Percentiles rank a stretch among this genome's conserved stretches.
phyloP scores from a whole-genome alignment of 2,329 filamentous ascomycete genomes.

The Apiospora hydei region DNA sequence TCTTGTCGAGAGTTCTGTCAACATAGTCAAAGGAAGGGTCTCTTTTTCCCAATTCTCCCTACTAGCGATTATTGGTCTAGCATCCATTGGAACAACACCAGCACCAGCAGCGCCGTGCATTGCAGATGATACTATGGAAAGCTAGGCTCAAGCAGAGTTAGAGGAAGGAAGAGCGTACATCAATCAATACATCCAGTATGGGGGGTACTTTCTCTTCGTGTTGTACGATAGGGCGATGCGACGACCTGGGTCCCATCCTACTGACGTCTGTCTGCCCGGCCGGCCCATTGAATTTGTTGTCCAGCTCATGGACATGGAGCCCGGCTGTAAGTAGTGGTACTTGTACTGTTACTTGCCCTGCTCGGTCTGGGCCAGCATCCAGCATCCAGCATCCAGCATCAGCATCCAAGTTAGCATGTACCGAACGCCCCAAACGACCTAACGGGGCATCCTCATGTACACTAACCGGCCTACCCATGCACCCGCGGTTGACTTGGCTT shows the following conservation, averaged over 20 bases:
- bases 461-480: conserved; percentile 15
- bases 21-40: neutral
- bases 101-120: neutral
- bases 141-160: too few species aligned
- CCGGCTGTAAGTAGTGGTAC: neutral
- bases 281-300: conserved; percentile 19
- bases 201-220: neutral
- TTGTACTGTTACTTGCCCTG: neutral
- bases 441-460: conserved; percentile 21
- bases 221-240: conserved; percentile 11
- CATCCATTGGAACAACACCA: neutral
- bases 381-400: neutral
- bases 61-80: neutral
- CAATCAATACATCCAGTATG: neutral
- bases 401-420: conserved; percentile 20
- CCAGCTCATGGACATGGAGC: neutral
- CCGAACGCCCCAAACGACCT: conserved; percentile 16
- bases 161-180: neutral
- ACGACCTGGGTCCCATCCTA: conserved; percentile 6
- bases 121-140: neutral
- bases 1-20: too few species aligned
- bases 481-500: conserved; percentile 23
- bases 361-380: too few species aligned
- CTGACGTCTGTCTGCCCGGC: conserved; percentile 13
- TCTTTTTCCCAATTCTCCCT: neutral